Base-by-base conservation (phyloP, 2,329 filamentous ascomycete species). In the Thelonectria blattea region DNA sequence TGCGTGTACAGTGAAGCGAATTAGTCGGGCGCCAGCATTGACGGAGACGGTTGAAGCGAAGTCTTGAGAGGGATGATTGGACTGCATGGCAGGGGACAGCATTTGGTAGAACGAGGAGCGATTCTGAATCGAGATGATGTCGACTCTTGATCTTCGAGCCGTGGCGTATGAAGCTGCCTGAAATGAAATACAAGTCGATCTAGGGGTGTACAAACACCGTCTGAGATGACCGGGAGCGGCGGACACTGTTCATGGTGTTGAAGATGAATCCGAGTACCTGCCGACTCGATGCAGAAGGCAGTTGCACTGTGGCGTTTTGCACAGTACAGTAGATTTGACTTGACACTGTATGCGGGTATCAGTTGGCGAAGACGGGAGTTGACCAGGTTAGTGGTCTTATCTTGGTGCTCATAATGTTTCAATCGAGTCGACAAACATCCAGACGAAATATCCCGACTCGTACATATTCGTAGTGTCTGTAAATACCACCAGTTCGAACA, bases 1-100 rank as follows among this genome's bases (percentile, higher is more conserved):
- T 24, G 58, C 52, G 57, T 50, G 39, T 53, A 54, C 58, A 49
- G 52, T 56, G 52, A 55, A 59, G 58, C 37, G 58, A 67, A 56
- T 43, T 32, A 50, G 32, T 20, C 50, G n/a, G 65, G 27, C 18
- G 10, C 8, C 37, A 54, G 45, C 42, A 30, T 37, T 41, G 30
- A 24, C 24, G 22, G 20, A 20, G 30, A 14, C 20, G 32, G 14
- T 15, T 49, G 11, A 30, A 18, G 14, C 8, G 42, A 20, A 20
- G 18, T 12, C 8, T 3, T 48, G 18, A n/a, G 47, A 37, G 30
- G 9, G 9, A 15, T 10, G 22, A 27, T 17, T 27, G 20, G 6
- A 30, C 27, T 49, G 52, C 34, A 48, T 55, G 37, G 22, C 32
- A 42, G 17, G n/a, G 32, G 43, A 22, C 30, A n/a, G n/a, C 22